Evolutionary conservation across 805 yeast species (phyloP), one percentile per base, ranked within the genome.

Genomic region (Ogataea haglerorum): DNA sequence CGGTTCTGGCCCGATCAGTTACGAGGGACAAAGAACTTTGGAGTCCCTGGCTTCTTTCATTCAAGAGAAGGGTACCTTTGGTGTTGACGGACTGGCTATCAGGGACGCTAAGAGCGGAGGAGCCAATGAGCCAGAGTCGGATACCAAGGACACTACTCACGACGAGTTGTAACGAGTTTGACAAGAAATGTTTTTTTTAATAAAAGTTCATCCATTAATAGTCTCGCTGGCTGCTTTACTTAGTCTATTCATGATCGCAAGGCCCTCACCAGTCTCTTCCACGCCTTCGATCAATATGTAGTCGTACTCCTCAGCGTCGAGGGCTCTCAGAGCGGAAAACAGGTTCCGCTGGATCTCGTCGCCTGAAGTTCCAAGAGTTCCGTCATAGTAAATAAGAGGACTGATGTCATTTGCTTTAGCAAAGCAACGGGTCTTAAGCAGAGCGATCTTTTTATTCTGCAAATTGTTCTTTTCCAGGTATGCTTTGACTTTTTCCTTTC

Each of bases 221-320:
- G 53, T 57, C 27, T 71, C 75, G 5, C 75, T 64, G 0, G 97
- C 95, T 3, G 97, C 97, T 60, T 90, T 90, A 25, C 74, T 70
- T 23, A 91, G 67, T 52, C 99, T 67, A 60, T 93, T 93, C 96
- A 93, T 91, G 26, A 93, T 83, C 0, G 99, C 99, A 42, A 90
- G 69, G 0, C 99, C 99, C 56, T 89, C 93, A 38, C 82, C 73
- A 1, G 69, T 64, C 48, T 85, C 89, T 19, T 69, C 76, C 6
- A 89, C 76, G 0, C 95, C 95, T 60, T 90, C 97, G 1, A 90
- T 89, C 34, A 93, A 69, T 8, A 93, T 88, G 26, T 78, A 49
- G 45, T 84, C 88, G 2, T 79, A 89, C 2, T 71, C 75, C 16
- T 61, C 48, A 40, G 77, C 83, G 58, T 93, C 99, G 12, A 86